phyloP scores from a whole-genome alignment of 2,329 filamentous ascomycete genomes.

The Curvularia spicifera region DNA sequence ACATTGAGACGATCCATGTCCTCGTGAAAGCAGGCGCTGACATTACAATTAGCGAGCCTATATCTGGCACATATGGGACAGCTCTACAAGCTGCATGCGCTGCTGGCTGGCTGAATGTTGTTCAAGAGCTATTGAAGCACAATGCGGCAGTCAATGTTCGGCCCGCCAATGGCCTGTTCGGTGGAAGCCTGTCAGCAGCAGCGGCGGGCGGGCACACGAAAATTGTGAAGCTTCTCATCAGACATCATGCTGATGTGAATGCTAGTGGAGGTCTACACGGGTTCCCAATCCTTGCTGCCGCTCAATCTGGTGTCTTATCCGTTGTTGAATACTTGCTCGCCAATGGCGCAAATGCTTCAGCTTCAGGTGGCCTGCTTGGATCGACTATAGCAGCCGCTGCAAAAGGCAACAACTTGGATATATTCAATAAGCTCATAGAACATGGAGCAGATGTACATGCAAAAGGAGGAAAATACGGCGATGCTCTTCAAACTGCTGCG shows the following conservation, averaged over 20 bases:
- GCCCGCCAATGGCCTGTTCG: constrained; percentile 24
- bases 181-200: constrained; percentile 22
- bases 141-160: constrained; percentile 26
- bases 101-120: constrained; percentile 20
- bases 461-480: constrained; percentile 29
- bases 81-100: constrained; percentile 31
- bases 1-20: constrained; percentile 24
- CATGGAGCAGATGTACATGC: constrained; percentile 29
- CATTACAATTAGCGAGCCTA: constrained; percentile 14
- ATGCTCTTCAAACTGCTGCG: constrained; percentile 24
- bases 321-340: constrained; percentile 23
- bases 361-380: constrained; percentile 16
- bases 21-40: constrained; percentile 25
- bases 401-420: constrained; percentile 19
- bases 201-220: constrained; percentile 14
- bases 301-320: constrained; percentile 16
- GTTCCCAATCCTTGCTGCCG: constrained; percentile 27
- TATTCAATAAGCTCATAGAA: constrained; percentile 31
- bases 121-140: constrained; percentile 22
- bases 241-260: constrained; percentile 27
- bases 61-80: constrained; percentile 28
- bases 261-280: constrained; percentile 25
- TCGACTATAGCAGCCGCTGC: constrained; percentile 27
- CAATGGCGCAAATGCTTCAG: constrained; percentile 21
- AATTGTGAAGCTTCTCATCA: constrained; percentile 22